Percentiles rank a stretch among this genome's conserved stretches.
These are phyloP conservation scores for Botrytis galanthina DNA, from an alignment of 2,329 filamentous ascomycete genomes.

Conservation along the genomic window DNA sequence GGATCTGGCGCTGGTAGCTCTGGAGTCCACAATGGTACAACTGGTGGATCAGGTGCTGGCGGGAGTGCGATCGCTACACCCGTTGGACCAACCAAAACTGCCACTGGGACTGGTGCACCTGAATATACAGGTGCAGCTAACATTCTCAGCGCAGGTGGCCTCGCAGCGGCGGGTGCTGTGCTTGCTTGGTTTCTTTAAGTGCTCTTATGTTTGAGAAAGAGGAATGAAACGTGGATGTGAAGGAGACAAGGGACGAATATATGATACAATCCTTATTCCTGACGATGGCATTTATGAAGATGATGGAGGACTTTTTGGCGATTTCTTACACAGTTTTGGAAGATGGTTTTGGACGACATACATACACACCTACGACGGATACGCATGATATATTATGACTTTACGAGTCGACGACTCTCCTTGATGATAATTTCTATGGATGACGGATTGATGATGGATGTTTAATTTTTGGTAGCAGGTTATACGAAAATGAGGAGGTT, in stretches of 20 bases:
- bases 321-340: conserved; percentile 13
- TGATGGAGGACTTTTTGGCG: background rate
- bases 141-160: background rate
- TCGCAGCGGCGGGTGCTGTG: background rate
- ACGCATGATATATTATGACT: background rate
- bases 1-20: conserved; percentile 6
- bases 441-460: background rate
- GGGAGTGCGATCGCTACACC: conserved; percentile 22
- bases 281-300: conserved; percentile 5
- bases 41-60: background rate
- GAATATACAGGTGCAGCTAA: conserved; percentile 13
- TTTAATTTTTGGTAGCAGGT: background rate
- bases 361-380: background rate
- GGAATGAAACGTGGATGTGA: background rate
- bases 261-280: background rate
- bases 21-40: conserved; percentile 10
- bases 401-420: background rate
- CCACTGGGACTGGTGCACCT: conserved; percentile 8
- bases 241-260: background rate
- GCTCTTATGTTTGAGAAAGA: background rate
- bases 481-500: background rate
- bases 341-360: conserved; percentile 2
- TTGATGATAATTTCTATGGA: background rate
- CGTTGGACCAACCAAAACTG: conserved; percentile 21
- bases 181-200: background rate